Evolutionary conservation across 2,329 filamentous ascomycete genomes (phyloP).

Genomic region (Dichotomopilus funicola): DNA sequence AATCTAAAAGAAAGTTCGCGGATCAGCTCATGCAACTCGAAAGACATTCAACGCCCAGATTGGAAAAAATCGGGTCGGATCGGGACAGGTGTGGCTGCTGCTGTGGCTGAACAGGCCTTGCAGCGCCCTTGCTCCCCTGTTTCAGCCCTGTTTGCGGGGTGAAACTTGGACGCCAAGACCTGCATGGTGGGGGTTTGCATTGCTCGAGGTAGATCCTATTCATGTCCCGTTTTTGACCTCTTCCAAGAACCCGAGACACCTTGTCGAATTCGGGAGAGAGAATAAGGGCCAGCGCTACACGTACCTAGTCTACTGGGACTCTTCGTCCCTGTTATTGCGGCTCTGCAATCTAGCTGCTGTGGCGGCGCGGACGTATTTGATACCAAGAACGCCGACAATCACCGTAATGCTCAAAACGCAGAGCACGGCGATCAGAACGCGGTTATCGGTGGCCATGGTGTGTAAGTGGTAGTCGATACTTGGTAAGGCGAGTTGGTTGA

Average conservation of each 20-base stretch:
- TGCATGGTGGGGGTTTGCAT: conserved; percentile 1
- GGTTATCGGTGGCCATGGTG: not conserved
- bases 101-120: conserved; percentile 5
- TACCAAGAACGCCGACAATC: not conserved
- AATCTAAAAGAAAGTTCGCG: conserved; percentile 1
- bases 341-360: not conserved
- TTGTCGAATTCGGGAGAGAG: not conserved
- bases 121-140: not conserved
- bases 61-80: conserved; percentile 13
- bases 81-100: conserved; percentile 8
- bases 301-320: conserved; percentile 1
- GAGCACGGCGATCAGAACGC: conserved; percentile 10
- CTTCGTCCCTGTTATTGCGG: not conserved
- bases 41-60: not conserved
- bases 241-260: no score
- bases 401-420: conserved; percentile 1
- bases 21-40: conserved; percentile 10
- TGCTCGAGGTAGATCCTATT: not conserved
- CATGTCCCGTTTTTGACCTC: not conserved
- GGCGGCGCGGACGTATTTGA: conserved; percentile 4
- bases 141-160: conserved; percentile 19
- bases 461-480: not conserved
- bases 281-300: not conserved
- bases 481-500: no score
- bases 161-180: not conserved